Base-by-base conservation (phyloP, 2,329 filamentous ascomycete genomes). In the Diaporthe destruens region DNA sequence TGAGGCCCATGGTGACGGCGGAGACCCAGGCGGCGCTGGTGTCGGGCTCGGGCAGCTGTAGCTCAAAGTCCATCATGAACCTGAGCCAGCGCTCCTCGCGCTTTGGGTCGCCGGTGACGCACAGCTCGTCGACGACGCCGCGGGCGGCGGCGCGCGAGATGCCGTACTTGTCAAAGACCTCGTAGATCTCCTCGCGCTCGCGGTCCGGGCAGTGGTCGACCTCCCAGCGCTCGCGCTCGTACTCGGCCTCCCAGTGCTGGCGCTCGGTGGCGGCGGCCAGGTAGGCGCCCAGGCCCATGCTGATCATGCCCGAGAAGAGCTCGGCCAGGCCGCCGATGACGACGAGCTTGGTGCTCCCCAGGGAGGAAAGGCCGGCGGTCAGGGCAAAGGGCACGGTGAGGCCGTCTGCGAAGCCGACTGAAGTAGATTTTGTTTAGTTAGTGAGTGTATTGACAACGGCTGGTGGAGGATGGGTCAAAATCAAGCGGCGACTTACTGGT, bases 321-420 rank as follows among this genome's bases (percentile, higher is more conserved):
- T 95, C 93, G 6, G 93, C 93, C 39, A 94, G 84, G 8, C 93
- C 93, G 67, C 91, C 93, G 75, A 92, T 89, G 72, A 96, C 89
- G 75, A 93, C 91, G 5, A 92, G 87, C 63, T 86, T 87, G 42
- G 90, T 90, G 79, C 89, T 86, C n/a, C 90, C 90, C 57, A 93
- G 84, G 66, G 87, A 87, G 2, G 89, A 91, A 1, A 95, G 85
- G 18, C 93, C 93, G 0, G 93, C 93, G 0, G 92, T 94, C 49
- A 95, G 85, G 20, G 93, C 93, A 76, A 95, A 95, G 0, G 93
- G 93, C 0, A 95, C 93, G 0, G 93, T 95, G 76, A 95, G 86
- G 20, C 93, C 93, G 78, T 95, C 93, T 0, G 93, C 91, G 76
- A 95, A 90, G 69, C 93, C 93, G 76, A 95, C 61, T 66, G 47